phyloP scores from a whole-genome alignment of 345 rosid genomes.

The Brassica cretica region DNA sequence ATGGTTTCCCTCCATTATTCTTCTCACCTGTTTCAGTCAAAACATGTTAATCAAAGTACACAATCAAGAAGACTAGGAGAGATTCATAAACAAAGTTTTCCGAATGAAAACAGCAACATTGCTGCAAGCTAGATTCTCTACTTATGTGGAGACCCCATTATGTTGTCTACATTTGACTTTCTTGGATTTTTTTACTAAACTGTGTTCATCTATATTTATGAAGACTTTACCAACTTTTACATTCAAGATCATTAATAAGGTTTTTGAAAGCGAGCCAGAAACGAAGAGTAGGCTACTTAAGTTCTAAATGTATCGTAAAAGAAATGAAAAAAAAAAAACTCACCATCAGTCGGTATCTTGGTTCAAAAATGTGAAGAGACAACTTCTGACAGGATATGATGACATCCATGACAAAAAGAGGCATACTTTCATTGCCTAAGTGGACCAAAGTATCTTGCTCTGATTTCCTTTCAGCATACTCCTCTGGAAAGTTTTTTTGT shows the following conservation, averaged over 20 bases:
- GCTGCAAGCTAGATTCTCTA: too few relatives aligned
- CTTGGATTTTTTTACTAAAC: too few relatives aligned
- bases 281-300: too few relatives aligned
- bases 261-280: too few relatives aligned
- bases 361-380: conserved; percentile 89
- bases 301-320: too few relatives aligned
- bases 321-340: conserved; percentile 24
- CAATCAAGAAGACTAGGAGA: not conserved
- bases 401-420: conserved; percentile 93
- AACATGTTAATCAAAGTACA: conserved; percentile 23
- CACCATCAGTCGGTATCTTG: conserved; percentile 93
- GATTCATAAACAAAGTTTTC: not conserved
- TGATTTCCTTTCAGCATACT: conserved; percentile 84
- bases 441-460: conserved; percentile 77
- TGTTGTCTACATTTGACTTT: too few relatives aligned
- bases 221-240: too few relatives aligned
- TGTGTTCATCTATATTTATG: too few relatives aligned
- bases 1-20: conserved; percentile 96
- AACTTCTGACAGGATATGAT: conserved; percentile 88
- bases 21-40: conserved; percentile 60
- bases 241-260: too few relatives aligned
- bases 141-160: too few relatives aligned
- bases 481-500: conserved; percentile 83
- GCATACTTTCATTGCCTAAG: conserved; percentile 79
- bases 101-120: not conserved